A percentile compares a stretch with the other conserved stretches of the same genome.
These are phyloP conservation scores for Euphrasia confusa DNA, from an alignment of 257 asterid species.

Conservation along the genomic window DNA sequence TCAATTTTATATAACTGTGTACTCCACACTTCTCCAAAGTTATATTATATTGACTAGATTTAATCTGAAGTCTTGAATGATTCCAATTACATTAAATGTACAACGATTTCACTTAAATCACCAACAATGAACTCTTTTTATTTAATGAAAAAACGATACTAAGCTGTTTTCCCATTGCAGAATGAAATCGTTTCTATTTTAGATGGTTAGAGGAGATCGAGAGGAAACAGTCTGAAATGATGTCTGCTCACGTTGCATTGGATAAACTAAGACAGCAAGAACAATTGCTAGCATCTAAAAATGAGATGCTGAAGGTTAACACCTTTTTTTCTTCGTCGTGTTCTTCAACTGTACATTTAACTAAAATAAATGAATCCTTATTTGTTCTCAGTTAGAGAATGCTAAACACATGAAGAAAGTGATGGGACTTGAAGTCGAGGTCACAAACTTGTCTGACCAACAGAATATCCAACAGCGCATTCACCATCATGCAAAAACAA, in stretches of 20 bases:
- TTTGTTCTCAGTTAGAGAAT: conserved; percentile 51
- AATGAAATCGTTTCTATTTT: conserved; percentile 4
- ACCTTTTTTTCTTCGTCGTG: conserved; percentile 2
- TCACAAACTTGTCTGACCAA: no score
- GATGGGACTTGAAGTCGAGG: no score
- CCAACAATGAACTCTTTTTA: conserved; percentile 20
- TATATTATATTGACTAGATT: no score
- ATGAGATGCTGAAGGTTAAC: conserved; percentile 71
- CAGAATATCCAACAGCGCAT: no score
- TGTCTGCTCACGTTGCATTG: conserved; percentile 66
- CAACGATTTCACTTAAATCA: no score
- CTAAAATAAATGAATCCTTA: neutral
- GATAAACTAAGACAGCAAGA: conserved; percentile 65
- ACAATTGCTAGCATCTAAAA: conserved; percentile 60
- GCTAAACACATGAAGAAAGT: conserved; percentile 50
- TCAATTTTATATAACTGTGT: no score
- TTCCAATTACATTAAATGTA: no score
- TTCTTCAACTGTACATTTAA: neutral
- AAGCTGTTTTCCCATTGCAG: conserved; percentile 19
- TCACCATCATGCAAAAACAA: no score
- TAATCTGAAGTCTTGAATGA: no score
- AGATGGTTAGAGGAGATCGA: conserved; percentile 98
- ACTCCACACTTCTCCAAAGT: no score
- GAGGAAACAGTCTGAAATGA: conserved; percentile 84
- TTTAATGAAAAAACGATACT: conserved; percentile 4